These are phyloP conservation scores for Cydonia oblonga DNA, from an alignment of 331 rosid genomes.

Conservation along the genomic window DNA sequence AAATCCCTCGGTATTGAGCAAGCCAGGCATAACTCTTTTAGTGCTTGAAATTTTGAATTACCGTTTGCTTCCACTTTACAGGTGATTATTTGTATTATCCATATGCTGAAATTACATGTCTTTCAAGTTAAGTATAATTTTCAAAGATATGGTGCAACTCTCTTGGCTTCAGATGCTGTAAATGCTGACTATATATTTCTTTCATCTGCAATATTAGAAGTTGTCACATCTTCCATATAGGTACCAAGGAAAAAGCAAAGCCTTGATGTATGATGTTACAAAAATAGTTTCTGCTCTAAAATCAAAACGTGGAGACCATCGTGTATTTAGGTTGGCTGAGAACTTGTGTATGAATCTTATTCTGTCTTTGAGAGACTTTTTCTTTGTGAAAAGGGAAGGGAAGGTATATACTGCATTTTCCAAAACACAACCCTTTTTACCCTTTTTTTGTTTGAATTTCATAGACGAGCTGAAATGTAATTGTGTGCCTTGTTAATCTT, in stretches of 20 bases:
- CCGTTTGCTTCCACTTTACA: conserved; percentile 91
- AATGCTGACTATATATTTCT: neutral
- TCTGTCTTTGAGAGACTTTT: conserved; percentile 85
- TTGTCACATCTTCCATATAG: conserved; percentile 30
- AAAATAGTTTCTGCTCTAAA: conserved; percentile 79
- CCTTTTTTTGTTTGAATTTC: neutral
- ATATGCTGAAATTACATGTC: neutral
- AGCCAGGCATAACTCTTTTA: conserved; percentile 84
- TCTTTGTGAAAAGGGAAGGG: conserved; percentile 88
- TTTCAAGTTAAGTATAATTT: neutral
- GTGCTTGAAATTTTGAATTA: conserved; percentile 96
- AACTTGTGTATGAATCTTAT: conserved; percentile 92
- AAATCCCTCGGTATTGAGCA: conserved; percentile 73
- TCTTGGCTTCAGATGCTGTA: neutral
- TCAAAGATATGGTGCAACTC: neutral
- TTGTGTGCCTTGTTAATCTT: conserved; percentile 9
- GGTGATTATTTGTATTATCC: conserved; percentile 34
- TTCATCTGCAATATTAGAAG: neutral
- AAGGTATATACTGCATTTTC: conserved; percentile 51
- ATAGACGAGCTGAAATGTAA: conserved; percentile 2
- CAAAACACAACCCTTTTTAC: conserved; percentile 12
- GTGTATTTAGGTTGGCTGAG: conserved; percentile 91
- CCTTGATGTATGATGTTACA: conserved; percentile 94
- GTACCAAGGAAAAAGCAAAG: conserved; percentile 89
- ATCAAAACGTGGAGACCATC: conserved; percentile 89